Base-by-base conservation (phyloP, 2,329 filamentous ascomycete species). In the Didymellaceae sp. region DNA sequence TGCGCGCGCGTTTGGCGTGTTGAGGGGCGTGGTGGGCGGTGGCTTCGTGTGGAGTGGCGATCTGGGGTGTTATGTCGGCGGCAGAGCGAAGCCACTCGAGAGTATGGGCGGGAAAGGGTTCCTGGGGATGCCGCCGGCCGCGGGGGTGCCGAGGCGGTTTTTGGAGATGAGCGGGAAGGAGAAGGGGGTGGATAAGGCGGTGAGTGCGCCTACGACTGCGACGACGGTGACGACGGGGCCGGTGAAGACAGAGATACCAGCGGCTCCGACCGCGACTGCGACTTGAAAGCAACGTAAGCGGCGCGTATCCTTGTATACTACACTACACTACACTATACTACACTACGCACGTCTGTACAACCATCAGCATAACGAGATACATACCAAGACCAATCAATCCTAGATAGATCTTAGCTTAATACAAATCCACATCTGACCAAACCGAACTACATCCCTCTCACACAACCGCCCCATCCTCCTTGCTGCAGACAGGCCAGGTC, bases 31-130 rank as follows among this genome's bases (percentile, higher is more conserved):
- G 11, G 76, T 84, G 43, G 82, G 79, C 1, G 88, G 90, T 33
- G 86, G 90, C 34, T 92, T 91, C 71, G 84, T 84, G 50, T 99
- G 90, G 89, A 96, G 91, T 69, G 80, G 80, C 22, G 79, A 94
- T 60, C 74, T 96, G 22, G 91, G 90, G 5, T 89, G 87, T 13
- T 99, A 92, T 82, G 87, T 93, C 4, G 93, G 93, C 0, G 82
- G 80, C 58, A 65, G 67, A 62, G 72, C 63, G 7, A 67, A 64
- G 16, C 62, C 62, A 20, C 57, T 71, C 14, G 58, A 65, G 42
- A 66, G 57, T 21, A 61, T 61, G 58, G 63, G 59, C 6, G 64
- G 62, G 0, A 68, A 65, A 22, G 66, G 67, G 0, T 67, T 68
- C 16, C 20, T 66, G 80, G 77, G 57, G 78, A 77, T 68, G 77